A percentile compares a stretch with the other conserved stretches of the same genome.
Evolutionary conservation across 306 rosid genomes (phyloP).

Genomic region (Oxytropis ochrocephala): DNA sequence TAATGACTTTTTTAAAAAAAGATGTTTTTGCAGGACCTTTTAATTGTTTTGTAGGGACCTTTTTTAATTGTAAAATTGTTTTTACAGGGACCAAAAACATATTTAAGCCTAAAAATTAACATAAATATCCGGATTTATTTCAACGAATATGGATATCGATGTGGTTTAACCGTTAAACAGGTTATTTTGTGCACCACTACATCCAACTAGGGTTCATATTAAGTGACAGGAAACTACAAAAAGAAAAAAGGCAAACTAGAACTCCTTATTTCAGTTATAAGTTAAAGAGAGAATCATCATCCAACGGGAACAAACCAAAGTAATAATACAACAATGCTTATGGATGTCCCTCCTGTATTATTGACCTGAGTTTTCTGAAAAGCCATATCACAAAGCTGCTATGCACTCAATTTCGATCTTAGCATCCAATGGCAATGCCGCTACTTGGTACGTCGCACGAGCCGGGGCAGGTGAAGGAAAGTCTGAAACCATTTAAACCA

Average conservation of each 20-base stretch:
- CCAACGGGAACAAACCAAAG: conserved; percentile 16
- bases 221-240: neutral
- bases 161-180: too few species aligned
- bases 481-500: conserved; percentile 39
- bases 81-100: too few species aligned
- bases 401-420: conserved; percentile 95
- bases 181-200: neutral
- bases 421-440: conserved; percentile 85
- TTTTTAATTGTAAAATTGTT: too few species aligned
- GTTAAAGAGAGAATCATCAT: neutral
- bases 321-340: neutral
- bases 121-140: too few species aligned
- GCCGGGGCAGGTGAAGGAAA: conserved; percentile 85
- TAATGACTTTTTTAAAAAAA: too few species aligned
- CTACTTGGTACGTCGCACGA: conserved; percentile 86
- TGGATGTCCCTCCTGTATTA: conserved; percentile 31
- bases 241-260: neutral
- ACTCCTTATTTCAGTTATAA: neutral
- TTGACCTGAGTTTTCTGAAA: conserved; percentile 22
- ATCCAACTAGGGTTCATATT: conserved; percentile 1
- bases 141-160: too few species aligned
- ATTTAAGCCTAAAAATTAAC: too few species aligned
- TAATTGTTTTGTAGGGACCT: too few species aligned
- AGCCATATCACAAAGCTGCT: conserved; percentile 47
- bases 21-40: too few species aligned